These are phyloP conservation scores for Fusarium tricinctum DNA, from an alignment of 2,329 filamentous ascomycete species.

Conservation along the genomic window DNA sequence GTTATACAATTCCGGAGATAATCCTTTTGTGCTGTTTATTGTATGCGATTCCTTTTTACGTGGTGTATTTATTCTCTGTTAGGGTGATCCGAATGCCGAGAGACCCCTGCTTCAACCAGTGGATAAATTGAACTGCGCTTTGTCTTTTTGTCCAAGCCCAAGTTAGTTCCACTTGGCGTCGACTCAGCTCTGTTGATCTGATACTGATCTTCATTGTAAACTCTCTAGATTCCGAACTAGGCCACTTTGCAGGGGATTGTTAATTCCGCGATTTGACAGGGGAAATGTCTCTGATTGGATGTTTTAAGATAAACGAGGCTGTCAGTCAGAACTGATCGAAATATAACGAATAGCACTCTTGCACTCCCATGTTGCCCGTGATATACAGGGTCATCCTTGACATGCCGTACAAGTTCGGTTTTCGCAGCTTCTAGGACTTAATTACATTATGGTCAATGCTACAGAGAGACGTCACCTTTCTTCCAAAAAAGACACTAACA, in stretches of 20 bases:
- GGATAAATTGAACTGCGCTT: not conserved
- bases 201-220: slow-evolving; percentile 12
- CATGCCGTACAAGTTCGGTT: too few relatives aligned
- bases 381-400: too few relatives aligned
- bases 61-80: not conserved
- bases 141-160: too few relatives aligned
- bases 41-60: too few relatives aligned
- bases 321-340: not conserved
- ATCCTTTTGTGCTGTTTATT: not conserved
- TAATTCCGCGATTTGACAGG: not conserved
- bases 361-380: too few relatives aligned
- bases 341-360: not conserved
- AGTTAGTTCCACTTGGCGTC: not conserved
- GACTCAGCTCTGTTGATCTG: not conserved
- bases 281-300: not conserved
- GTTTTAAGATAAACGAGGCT: slow-evolving; percentile 3
- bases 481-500: not conserved
- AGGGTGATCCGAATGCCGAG: not conserved
- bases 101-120: not conserved
- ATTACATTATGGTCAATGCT: not conserved
- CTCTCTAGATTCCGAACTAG: slow-evolving; percentile 2
- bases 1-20: not conserved
- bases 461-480: not conserved
- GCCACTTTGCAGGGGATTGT: too few relatives aligned
- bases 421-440: not conserved